phyloP scores from a whole-genome alignment of 352 stramenopile species.

The Phytophthora tubulina region DNA sequence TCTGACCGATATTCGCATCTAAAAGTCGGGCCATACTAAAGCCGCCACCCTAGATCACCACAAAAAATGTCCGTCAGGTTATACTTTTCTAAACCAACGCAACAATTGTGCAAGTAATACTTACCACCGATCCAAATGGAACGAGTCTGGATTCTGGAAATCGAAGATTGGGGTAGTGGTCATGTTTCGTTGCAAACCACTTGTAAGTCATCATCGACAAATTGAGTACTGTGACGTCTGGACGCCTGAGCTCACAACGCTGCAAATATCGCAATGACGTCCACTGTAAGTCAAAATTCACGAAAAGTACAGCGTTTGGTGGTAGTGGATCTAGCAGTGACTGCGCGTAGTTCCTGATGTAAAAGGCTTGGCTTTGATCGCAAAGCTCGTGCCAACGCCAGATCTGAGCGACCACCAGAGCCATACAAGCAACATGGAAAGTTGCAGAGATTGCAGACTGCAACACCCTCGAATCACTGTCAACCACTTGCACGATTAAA shows the following conservation, averaged over 20 bases:
- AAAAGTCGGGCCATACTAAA: constrained; percentile 62
- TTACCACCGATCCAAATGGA: constrained; percentile 46
- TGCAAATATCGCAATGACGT: constrained; percentile 93
- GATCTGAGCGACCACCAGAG: constrained; percentile 43
- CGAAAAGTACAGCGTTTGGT: constrained; percentile 81
- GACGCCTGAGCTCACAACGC: constrained; percentile 76
- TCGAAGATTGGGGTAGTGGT: constrained; percentile 67
- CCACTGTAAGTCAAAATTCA: constrained; percentile 95
- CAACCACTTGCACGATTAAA: constrained; percentile 7
- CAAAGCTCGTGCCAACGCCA: constrained; percentile 54
- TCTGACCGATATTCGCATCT: constrained; percentile 46
- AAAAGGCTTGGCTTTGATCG: constrained; percentile 61
- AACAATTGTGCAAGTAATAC: constrained; percentile 2
- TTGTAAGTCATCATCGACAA: constrained; percentile 92
- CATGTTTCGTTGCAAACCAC: constrained; percentile 83
- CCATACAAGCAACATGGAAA: constrained; percentile 27
- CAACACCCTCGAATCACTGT: not conserved
- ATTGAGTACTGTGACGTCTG: constrained; percentile 89
- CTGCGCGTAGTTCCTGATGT: constrained; percentile 89
- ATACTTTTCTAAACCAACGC: not conserved
- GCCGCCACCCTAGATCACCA: constrained; percentile 43
- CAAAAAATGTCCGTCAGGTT: constrained; percentile 1
- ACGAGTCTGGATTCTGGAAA: constrained; percentile 72
- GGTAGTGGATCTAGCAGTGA: constrained; percentile 90
- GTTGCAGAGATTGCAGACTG: not conserved